phyloP scores from a whole-genome alignment of 2,329 filamentous ascomycete genomes.

The Fusarium hostae region DNA sequence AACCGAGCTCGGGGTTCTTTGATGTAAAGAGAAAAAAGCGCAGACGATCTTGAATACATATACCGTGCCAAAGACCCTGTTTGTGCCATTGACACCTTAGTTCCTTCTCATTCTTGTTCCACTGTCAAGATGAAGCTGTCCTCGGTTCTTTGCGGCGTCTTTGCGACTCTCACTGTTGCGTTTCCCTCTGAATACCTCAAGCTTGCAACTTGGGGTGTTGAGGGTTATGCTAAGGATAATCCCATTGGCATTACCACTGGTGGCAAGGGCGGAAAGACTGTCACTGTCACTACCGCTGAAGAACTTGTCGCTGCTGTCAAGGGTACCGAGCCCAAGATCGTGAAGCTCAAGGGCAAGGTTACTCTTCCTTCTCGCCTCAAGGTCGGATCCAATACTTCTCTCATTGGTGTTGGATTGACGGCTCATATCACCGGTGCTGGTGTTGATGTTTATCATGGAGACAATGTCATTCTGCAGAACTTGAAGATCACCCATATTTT shows the following conservation, averaged over 20 bases:
- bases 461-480: constrained; percentile 56
- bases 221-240: constrained; percentile 49
- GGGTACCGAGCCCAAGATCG: constrained; percentile 54
- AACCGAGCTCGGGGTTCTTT: constrained; percentile 10
- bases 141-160: constrained; percentile 17
- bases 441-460: constrained; percentile 49
- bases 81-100: background rate
- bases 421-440: constrained; percentile 52
- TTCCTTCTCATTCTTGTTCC: background rate
- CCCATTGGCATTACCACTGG: constrained; percentile 53
- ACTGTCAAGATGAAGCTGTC: constrained; percentile 32
- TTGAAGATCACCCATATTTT: constrained; percentile 50
- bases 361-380: constrained; percentile 53
- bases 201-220: constrained; percentile 40
- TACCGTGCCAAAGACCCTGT: background rate
- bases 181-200: constrained; percentile 35
- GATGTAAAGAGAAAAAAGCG: background rate
- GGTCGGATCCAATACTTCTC: constrained; percentile 58
- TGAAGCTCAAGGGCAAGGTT: constrained; percentile 53
- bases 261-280: constrained; percentile 58
- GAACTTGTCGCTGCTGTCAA: constrained; percentile 57
- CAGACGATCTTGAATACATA: constrained; percentile 4
- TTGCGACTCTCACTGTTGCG: constrained; percentile 21
- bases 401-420: constrained; percentile 51
- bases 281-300: constrained; percentile 56